phyloP scores from a whole-genome alignment of 1,139 yeast species.

The Candida glucosophila region DNA sequence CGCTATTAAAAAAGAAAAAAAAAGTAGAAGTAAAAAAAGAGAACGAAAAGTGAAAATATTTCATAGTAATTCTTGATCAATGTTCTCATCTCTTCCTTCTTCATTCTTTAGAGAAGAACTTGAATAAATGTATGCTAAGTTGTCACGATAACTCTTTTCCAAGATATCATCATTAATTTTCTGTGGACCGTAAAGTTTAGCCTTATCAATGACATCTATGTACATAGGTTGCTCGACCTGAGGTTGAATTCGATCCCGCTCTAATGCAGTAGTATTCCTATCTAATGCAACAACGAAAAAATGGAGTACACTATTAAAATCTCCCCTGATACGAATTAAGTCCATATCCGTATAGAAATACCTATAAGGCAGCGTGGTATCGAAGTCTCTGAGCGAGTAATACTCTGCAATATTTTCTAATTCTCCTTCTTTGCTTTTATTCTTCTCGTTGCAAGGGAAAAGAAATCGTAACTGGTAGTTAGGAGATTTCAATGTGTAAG shows the following conservation, averaged over 20 bases:
- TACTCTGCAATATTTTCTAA: conserved; percentile 2
- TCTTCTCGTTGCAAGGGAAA: conserved; percentile 1
- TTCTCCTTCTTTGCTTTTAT: background rate
- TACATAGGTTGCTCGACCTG: conserved; percentile 11
- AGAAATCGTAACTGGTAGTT: conserved; percentile 13
- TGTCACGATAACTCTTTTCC: conserved; percentile 8
- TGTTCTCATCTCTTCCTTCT: conserved; percentile 3
- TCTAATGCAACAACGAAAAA: conserved; percentile 8
- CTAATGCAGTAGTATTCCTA: too few relatives aligned
- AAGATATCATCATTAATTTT: conserved; percentile 11
- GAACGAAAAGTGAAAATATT: too few relatives aligned
- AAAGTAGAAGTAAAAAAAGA: too few relatives aligned
- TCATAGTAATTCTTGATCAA: too few relatives aligned
- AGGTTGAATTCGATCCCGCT: conserved; percentile 9
- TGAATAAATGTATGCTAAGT: conserved; percentile 9
- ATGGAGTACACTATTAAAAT: conserved; percentile 12
- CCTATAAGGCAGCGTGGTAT: conserved; percentile 7
- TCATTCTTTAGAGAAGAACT: conserved; percentile 2
- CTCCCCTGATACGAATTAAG: conserved; percentile 12
- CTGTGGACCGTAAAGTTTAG: conserved; percentile 16
- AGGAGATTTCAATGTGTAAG: conserved; percentile 23
- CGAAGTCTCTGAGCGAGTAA: conserved; percentile 5
- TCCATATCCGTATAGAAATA: too few relatives aligned
- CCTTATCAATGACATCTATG: conserved; percentile 18
- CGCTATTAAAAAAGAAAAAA: too few relatives aligned